phyloP scores from a whole-genome alignment of 2,329 filamentous ascomycete genomes.

The Arthrobotrys sphaeroides region DNA sequence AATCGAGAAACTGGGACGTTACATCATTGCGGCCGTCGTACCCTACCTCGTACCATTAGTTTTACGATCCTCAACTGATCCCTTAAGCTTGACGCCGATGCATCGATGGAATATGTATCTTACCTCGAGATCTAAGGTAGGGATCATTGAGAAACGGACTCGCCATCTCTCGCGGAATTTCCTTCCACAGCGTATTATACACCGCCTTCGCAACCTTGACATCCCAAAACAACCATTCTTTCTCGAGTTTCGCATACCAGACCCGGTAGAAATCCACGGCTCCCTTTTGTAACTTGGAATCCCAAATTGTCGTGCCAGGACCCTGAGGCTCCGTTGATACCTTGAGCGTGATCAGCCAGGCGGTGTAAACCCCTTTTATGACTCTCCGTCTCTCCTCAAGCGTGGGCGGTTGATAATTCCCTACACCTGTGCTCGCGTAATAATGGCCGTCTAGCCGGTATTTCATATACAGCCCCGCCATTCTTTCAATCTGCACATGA shows the following conservation, averaged over 20 bases:
- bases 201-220: not conserved
- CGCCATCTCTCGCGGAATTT: not conserved
- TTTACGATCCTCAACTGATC: not conserved
- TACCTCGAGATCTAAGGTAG: not conserved
- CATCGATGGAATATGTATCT: no score
- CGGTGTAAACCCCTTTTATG: constrained; percentile 23
- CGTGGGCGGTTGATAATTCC: not conserved
- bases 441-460: constrained; percentile 6
- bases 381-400: not conserved
- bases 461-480: constrained; percentile 10
- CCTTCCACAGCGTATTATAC: not conserved
- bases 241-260: not conserved
- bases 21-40: not conserved
- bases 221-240: constrained; percentile 19
- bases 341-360: not conserved
- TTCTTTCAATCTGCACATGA: constrained; percentile 4
- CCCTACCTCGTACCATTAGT: not conserved
- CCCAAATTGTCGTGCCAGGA: not conserved
- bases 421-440: not conserved
- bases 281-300: not conserved
- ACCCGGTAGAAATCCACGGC: not conserved
- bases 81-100: no score
- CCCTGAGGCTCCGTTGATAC: not conserved
- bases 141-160: not conserved
- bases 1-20: not conserved